Percentiles rank a stretch among this genome's conserved stretches.
These are phyloP conservation scores for Vigna angularis DNA, from an alignment of 306 rosid genomes.

Conservation along the genomic window DNA sequence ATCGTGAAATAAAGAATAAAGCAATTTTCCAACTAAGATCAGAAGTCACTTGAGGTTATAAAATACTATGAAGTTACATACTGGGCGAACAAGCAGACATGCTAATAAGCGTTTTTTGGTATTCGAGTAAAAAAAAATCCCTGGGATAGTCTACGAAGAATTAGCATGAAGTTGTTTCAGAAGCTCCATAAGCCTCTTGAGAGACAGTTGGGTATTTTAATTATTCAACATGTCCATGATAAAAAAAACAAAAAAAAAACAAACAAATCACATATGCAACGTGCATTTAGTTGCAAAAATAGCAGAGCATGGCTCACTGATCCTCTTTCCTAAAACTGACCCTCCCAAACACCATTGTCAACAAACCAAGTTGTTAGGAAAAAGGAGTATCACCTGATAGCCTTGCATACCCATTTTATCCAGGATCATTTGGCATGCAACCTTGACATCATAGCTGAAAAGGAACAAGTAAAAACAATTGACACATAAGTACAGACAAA, in stretches of 20 bases:
- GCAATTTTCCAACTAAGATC: constrained; percentile 27
- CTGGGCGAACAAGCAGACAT: constrained; percentile 27
- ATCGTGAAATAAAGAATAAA: constrained; percentile 4
- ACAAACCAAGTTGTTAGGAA: constrained; percentile 40
- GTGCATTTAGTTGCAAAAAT: constrained; percentile 24
- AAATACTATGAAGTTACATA: constrained; percentile 17
- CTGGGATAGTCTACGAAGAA: constrained; percentile 24
- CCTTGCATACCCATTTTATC: constrained; percentile 94
- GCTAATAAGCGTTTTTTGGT: background rate
- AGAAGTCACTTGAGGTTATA: constrained; percentile 28
- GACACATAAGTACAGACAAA: constrained; percentile 19
- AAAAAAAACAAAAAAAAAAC: background rate
- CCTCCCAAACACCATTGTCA: constrained; percentile 35
- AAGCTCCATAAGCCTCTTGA: constrained; percentile 33
- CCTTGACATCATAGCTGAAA: constrained; percentile 93
- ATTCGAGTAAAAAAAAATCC: background rate
- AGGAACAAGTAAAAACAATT: constrained; percentile 39
- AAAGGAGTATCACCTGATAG: constrained; percentile 81
- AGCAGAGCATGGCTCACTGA: constrained; percentile 20
- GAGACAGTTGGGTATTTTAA: constrained; percentile 20
- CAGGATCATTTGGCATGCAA: constrained; percentile 87
- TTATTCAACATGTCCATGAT: constrained; percentile 20
- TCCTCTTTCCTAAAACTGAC: constrained; percentile 35
- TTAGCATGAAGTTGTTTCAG: constrained; percentile 21
- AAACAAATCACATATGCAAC: constrained; percentile 10